Conservation (phyloP, 352 stramenopile species). For the Globisporangium ultimum region DNA sequence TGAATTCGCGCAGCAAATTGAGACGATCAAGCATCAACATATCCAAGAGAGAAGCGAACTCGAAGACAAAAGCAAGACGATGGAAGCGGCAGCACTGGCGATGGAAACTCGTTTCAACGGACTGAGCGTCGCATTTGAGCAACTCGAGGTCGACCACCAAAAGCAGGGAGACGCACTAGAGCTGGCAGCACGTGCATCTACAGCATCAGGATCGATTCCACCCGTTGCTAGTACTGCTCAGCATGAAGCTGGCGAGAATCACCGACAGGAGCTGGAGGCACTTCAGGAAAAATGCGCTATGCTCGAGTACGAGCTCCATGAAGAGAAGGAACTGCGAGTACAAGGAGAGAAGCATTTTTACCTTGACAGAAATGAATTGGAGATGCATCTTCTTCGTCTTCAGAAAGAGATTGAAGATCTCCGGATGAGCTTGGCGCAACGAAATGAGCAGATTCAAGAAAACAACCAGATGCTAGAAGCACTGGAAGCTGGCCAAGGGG, state of each 20-base stretch:
- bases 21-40: constrained; percentile 14
- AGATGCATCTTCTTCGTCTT: constrained; percentile 16
- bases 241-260: background rate
- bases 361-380: constrained; percentile 30
- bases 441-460: constrained; percentile 25
- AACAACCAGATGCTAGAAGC: constrained; percentile 40
- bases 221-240: background rate
- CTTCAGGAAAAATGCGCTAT: background rate
- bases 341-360: constrained; percentile 21
- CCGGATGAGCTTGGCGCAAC: constrained; percentile 16
- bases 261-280: background rate
- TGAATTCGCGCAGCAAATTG: constrained; percentile 14
- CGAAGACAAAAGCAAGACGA: constrained; percentile 23
- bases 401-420: constrained; percentile 21
- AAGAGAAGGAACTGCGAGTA: constrained; percentile 16
- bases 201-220: background rate
- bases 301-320: constrained; percentile 18
- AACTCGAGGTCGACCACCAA: constrained; percentile 42
- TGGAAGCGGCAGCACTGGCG: constrained; percentile 24
- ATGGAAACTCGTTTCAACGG: constrained; percentile 44
- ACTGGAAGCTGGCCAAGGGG: constrained; percentile 21
- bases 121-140: constrained; percentile 43
- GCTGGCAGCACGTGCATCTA: background rate
- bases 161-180: constrained; percentile 12
- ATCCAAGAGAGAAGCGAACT: constrained; percentile 28